These are phyloP conservation scores for Rhodotorula graminis DNA, from an alignment of 768 basidiomycete species.

Conservation along the genomic window DNA sequence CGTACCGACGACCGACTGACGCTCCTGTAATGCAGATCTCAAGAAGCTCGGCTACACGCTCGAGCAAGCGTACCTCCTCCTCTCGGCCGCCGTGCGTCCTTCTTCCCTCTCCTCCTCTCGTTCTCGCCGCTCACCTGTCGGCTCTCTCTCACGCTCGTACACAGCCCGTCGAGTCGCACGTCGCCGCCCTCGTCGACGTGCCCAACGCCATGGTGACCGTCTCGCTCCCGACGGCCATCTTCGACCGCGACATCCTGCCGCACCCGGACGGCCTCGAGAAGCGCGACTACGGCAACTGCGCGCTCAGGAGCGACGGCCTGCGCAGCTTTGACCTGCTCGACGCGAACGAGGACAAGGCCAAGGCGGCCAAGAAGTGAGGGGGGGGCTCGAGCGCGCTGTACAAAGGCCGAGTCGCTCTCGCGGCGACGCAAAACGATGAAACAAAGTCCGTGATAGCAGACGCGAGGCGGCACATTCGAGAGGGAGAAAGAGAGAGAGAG, in stretches of 20 bases:
- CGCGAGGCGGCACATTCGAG: neutral
- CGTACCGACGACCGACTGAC: no score
- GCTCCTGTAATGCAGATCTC: conserved; percentile 49
- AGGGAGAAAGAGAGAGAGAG: neutral
- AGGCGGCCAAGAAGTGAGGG: neutral
- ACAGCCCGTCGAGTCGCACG: conserved; percentile 61
- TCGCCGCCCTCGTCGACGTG: conserved; percentile 63
- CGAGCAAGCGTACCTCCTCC: conserved; percentile 68
- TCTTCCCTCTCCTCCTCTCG: neutral
- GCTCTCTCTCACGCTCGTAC: no score
- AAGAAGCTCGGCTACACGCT: conserved; percentile 66
- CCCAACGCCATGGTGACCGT: conserved; percentile 71
- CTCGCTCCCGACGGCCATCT: conserved; percentile 70
- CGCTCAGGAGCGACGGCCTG: conserved; percentile 62
- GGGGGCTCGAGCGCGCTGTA: neutral
- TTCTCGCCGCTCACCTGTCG: neutral
- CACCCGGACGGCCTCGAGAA: conserved; percentile 61
- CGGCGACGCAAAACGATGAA: no score
- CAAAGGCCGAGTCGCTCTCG: no score
- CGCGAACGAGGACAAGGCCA: neutral
- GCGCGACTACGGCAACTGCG: conserved; percentile 61
- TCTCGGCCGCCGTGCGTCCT: conserved; percentile 55
- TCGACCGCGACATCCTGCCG: conserved; percentile 67
- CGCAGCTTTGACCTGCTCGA: conserved; percentile 17
- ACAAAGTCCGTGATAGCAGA: no score